Base-by-base conservation (phyloP, 371 early-diverging fungal species). In the Mucor piriformis region DNA sequence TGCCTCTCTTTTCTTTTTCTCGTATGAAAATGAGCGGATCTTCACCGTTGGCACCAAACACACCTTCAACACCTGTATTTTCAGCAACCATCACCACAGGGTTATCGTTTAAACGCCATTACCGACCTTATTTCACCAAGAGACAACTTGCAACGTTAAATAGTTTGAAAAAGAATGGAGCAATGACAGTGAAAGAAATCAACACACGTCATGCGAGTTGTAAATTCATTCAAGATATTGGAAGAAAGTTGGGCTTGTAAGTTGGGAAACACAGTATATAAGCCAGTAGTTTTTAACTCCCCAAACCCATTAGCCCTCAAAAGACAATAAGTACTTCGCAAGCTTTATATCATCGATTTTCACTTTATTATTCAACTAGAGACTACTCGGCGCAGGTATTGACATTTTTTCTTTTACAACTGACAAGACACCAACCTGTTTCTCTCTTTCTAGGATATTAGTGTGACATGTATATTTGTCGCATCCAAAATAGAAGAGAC, bases 401-500 rank as follows among this genome's bases (percentile, higher is more conserved):
- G 16, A 37, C 7, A 47, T 24, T 6, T 7, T 12, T 18, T 3
- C 20, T 15, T 18, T 12, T 3, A 13, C 16, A 23, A 29, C 29
- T 6, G 29, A 29, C 8, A 8, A 29, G 29, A 29, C 8, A 8
- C 29, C 29, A 29, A 1, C 29, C 8, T 8, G 8, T 29, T 29
- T 29, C 29, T 29, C 29, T 8, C 29, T 6, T 4, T 18, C 18
- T 68, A 81, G 85, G 86, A 81, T 63, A 76, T 83, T 34, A 80
- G 72, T 40, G 71, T 86, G 29, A 83, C 90, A 12, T 89, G 89
- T 51, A 59, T 92, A 12, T 88, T 89, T 67, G 91, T 90, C 1
- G 88, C 89, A 3, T 85, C 83, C 24, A 92, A 92, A 54, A 86
- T 90, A 53, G 90, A 92, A 54, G 92, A 92, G 50, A 90, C 90